A percentile compares a stretch with the other conserved stretches of the same genome.
phyloP scores from a whole-genome alignment of 768 basidiomycete species.

The Russula emetica region DNA sequence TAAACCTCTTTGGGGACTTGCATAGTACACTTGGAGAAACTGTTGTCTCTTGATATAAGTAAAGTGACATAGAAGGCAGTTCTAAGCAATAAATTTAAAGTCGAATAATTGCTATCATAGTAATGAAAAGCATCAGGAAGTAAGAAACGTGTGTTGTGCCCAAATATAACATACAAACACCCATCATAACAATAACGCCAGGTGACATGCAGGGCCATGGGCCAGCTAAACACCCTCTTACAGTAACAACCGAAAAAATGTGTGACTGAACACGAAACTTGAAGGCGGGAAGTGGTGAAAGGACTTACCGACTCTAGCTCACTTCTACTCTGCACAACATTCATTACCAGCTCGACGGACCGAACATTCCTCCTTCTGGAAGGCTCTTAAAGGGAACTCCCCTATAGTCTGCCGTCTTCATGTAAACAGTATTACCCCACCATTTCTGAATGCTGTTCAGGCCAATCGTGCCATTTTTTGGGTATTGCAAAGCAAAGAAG shows the following conservation, averaged over 20 bases:
- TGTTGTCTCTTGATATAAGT: too few relatives aligned
- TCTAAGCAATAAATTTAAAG: slow-evolving; percentile 56
- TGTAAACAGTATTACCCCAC: slow-evolving; percentile 62
- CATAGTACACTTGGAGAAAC: too few relatives aligned
- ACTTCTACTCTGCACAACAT: not conserved
- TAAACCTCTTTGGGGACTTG: too few relatives aligned
- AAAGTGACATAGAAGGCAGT: too few relatives aligned
- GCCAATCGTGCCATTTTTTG: slow-evolving; percentile 57
- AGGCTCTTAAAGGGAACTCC: slow-evolving; percentile 23
- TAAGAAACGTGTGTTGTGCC: slow-evolving; percentile 46
- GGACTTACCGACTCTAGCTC: too few relatives aligned
- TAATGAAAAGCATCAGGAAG: too few relatives aligned
- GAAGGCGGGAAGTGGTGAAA: too few relatives aligned
- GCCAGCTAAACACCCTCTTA: too few relatives aligned
- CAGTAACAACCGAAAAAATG: too few relatives aligned
- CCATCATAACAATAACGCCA: too few relatives aligned
- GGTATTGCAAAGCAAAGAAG: slow-evolving; percentile 62
- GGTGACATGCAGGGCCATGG: too few relatives aligned
- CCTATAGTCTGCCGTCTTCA: slow-evolving; percentile 34
- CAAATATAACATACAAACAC: slow-evolving; percentile 10
- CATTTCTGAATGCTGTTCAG: slow-evolving; percentile 48
- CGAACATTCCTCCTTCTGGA: slow-evolving; percentile 17
- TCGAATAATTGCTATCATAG: slow-evolving; percentile 34
- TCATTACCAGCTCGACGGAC: slow-evolving; percentile 24
- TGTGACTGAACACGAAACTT: too few relatives aligned